Evolutionary conservation across 768 basidiomycete species (phyloP).

Genomic region (Calocybe gangraenosa): DNA sequence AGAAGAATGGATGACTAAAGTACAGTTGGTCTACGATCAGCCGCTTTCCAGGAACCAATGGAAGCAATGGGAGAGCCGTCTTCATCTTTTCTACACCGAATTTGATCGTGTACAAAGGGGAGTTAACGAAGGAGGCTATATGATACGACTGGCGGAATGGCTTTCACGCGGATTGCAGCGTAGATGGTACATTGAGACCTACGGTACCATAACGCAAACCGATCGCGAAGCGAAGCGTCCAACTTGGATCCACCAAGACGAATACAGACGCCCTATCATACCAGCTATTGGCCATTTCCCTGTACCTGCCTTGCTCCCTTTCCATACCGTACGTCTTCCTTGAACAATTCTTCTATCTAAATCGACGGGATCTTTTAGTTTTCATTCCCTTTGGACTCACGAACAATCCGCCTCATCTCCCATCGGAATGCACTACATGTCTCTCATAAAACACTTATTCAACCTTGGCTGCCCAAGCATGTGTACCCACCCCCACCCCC

Average conservation of each 20-base stretch:
- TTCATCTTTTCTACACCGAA: neutral
- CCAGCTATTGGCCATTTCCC: neutral
- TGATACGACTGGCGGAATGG: constrained; percentile 1
- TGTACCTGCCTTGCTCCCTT: neutral
- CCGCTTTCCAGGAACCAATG: neutral
- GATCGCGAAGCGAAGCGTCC: neutral
- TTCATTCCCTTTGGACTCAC: constrained; percentile 1
- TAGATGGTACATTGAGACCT: neutral
- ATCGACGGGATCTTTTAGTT: too few relatives aligned
- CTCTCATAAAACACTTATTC: constrained; percentile 1
- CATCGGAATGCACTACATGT: constrained; percentile 1
- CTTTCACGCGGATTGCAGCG: neutral
- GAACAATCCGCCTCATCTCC: constrained; percentile 1
- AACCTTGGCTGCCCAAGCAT: constrained; percentile 1
- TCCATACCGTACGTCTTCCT: neutral
- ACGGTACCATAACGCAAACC: neutral
- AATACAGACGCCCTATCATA: neutral
- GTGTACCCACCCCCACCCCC: constrained; percentile 2
- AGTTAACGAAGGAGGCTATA: neutral
- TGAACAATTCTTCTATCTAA: too few relatives aligned
- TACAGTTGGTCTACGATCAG: neutral
- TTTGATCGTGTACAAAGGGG: neutral
- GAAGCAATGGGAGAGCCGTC: neutral
- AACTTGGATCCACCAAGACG: neutral
- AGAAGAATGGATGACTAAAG: neutral